Percentiles rank a stretch among this genome's conserved stretches.
Evolutionary conservation across 108 stramenopile species (phyloP).

Genomic region (Mayamaea pseudoterrestris): DNA sequence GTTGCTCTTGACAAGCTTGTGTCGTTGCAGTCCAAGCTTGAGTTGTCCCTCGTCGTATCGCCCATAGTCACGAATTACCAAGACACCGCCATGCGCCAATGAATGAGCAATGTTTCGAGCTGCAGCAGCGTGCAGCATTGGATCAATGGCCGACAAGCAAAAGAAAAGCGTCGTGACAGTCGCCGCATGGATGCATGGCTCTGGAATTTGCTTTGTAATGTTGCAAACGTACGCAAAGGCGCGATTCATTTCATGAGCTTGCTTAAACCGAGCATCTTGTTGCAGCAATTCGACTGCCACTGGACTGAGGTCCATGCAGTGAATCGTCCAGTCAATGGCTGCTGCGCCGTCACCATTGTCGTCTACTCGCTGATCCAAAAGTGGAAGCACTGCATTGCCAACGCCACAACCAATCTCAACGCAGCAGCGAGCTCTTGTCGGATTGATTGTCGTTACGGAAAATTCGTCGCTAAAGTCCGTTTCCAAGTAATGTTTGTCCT

Average conservation of each 20-base stretch:
- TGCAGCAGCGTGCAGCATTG: constrained; percentile 20
- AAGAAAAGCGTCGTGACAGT: constrained; percentile 63
- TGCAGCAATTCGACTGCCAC: constrained; percentile 45
- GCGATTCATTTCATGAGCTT: constrained; percentile 14
- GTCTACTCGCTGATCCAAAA: constrained; percentile 26
- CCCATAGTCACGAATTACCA: constrained; percentile 83
- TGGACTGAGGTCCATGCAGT: constrained; percentile 47
- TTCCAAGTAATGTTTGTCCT: constrained; percentile 80
- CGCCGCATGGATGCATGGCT: constrained; percentile 24
- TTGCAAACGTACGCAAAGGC: constrained; percentile 34
- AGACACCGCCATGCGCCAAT: constrained; percentile 46
- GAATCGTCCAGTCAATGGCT: constrained; percentile 20
- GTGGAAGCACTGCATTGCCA: constrained; percentile 72
- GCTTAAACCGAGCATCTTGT: constrained; percentile 39
- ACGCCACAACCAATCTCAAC: constrained; percentile 88
- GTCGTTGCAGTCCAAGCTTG: constrained; percentile 32
- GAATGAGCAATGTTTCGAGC: constrained; percentile 34
- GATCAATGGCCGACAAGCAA: constrained; percentile 71
- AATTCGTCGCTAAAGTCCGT: constrained; percentile 69
- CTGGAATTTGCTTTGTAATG: constrained; percentile 29
- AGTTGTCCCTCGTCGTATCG: constrained; percentile 79
- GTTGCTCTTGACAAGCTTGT: constrained; percentile 47
- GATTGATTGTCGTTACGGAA: constrained; percentile 5
- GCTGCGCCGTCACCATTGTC: constrained; percentile 3
- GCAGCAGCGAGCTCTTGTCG: too few species aligned